phyloP scores from a whole-genome alignment of 139 green algal genomes.

The Volvox africanus region DNA sequence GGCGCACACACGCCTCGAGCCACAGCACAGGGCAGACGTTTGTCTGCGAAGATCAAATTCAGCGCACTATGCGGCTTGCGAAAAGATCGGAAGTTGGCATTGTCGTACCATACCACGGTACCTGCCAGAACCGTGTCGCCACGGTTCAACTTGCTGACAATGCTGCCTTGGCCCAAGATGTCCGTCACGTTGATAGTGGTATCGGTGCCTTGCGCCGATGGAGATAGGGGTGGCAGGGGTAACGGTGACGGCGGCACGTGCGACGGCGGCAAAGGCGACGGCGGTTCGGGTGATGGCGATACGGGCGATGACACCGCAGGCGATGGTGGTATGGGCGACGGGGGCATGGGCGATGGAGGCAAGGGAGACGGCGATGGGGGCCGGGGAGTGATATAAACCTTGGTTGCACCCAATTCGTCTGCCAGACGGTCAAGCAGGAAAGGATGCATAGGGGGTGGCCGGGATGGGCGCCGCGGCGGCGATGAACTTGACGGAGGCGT shows the following conservation, averaged over 20 bases:
- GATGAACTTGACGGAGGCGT: not conserved
- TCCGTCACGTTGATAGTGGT: not conserved
- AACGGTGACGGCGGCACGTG: not conserved
- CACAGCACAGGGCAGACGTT: not conserved
- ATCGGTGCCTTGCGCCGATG: not conserved
- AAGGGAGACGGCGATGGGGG: not conserved
- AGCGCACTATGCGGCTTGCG: slow-evolving; percentile 14
- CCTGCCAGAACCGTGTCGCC: not conserved
- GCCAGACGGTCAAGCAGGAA: not conserved
- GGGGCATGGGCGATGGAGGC: not conserved
- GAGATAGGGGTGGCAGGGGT: not conserved
- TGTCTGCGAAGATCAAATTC: slow-evolving; percentile 23
- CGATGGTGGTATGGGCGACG: not conserved
- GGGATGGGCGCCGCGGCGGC: not conserved
- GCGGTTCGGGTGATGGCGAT: not conserved
- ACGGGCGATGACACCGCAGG: not conserved
- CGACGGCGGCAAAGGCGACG: not conserved
- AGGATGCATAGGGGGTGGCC: not conserved
- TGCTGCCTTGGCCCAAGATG: not conserved
- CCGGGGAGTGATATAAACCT: not conserved
- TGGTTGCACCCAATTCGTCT: not conserved
- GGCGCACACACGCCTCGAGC: not conserved
- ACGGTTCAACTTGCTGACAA: not conserved
- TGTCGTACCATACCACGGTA: slow-evolving; percentile 26
- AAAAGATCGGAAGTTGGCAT: not conserved